Evolutionary conservation across 2,329 filamentous ascomycete genomes (phyloP).

Genomic region (Leptographium flavum): DNA sequence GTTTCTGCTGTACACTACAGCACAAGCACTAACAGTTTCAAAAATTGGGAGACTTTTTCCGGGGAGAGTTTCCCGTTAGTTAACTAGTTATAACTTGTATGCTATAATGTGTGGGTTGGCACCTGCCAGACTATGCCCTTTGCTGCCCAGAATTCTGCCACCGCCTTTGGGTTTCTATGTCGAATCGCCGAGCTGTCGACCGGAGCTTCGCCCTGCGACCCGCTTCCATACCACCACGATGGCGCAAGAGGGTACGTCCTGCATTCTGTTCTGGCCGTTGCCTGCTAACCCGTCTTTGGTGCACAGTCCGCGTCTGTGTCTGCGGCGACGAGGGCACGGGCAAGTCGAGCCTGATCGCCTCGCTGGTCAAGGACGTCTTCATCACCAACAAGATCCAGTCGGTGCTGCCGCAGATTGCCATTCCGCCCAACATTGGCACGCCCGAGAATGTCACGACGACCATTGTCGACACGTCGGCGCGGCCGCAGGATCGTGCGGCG

Average conservation of each 20-base stretch:
- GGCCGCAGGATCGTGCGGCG: slow-evolving; percentile 82
- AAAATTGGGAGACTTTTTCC: no score
- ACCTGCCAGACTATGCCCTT: no score
- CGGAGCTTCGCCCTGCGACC: no score
- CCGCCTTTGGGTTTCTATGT: neutral
- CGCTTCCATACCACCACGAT: neutral
- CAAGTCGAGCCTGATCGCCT: slow-evolving; percentile 86
- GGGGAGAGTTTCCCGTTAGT: no score
- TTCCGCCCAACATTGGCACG: slow-evolving; percentile 82
- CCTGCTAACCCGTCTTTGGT: neutral
- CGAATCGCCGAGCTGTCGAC: no score
- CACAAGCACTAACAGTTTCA: no score
- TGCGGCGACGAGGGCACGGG: slow-evolving; percentile 95
- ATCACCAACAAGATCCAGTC: slow-evolving; percentile 91
- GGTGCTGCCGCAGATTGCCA: slow-evolving; percentile 86
- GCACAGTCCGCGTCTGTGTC: slow-evolving; percentile 73
- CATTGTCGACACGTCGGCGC: slow-evolving; percentile 91
- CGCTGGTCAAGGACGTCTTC: slow-evolving; percentile 93
- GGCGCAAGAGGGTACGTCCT: neutral
- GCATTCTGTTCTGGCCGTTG: neutral
- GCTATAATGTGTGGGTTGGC: no score
- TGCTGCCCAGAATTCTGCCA: neutral
- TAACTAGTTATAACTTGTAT: no score
- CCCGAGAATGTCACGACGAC: slow-evolving; percentile 95
- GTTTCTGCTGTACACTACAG: no score